Conservation (phyloP, 352 stramenopile species). For the Phytophthora pseudosyringae region DNA sequence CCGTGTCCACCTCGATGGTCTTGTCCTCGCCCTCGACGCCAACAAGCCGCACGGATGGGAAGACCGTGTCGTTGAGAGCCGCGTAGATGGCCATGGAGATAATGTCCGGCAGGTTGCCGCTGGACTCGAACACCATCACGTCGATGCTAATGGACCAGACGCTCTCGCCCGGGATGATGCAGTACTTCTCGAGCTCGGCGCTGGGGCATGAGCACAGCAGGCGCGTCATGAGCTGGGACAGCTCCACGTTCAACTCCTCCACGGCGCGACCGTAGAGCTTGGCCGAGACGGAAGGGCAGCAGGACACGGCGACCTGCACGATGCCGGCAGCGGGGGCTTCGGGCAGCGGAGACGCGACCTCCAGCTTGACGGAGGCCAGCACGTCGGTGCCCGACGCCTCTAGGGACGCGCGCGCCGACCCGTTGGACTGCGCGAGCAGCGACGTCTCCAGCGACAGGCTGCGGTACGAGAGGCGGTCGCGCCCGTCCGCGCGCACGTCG, state of each 20-base stretch:
- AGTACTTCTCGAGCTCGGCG: constrained; percentile 62
- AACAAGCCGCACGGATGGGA: constrained; percentile 72
- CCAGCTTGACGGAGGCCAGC: constrained; percentile 80
- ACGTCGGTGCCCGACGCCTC: constrained; percentile 74
- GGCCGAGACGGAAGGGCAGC: constrained; percentile 74
- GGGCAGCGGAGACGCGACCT: constrained; percentile 56
- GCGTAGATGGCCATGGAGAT: constrained; percentile 86
- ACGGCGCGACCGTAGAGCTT: constrained; percentile 73
- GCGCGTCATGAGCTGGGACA: constrained; percentile 80
- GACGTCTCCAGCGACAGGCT: constrained; percentile 71
- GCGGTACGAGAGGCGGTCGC: constrained; percentile 69
- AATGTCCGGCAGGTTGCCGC: constrained; percentile 72
- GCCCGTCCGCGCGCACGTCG: constrained; percentile 74
- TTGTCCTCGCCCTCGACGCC: constrained; percentile 80
- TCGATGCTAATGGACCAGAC: constrained; percentile 79
- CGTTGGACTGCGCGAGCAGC: constrained; percentile 78
- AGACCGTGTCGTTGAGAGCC: constrained; percentile 81
- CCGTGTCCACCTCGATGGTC: constrained; percentile 77
- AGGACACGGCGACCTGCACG: constrained; percentile 62
- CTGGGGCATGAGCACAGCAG: constrained; percentile 61
- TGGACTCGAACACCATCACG: constrained; percentile 84
- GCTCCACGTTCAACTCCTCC: constrained; percentile 81
- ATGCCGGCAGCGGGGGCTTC: constrained; percentile 59
- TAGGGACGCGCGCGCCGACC: constrained; percentile 73
- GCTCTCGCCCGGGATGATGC: constrained; percentile 74